Base-by-base conservation (phyloP, 2,329 filamentous ascomycete genomes). In the Fusarium armeniacum region DNA sequence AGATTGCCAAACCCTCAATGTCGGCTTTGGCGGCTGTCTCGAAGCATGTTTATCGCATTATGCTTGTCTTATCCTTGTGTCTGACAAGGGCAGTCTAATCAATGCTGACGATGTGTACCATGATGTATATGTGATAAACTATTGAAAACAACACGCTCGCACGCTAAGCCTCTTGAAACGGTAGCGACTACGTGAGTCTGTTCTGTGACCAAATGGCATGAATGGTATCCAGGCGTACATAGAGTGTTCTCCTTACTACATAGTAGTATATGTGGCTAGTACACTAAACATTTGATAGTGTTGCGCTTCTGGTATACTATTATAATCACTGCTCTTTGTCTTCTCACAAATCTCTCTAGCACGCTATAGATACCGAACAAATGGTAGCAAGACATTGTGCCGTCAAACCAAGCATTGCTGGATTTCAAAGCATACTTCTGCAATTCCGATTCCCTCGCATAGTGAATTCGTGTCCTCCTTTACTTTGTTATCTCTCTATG, bases 31-130 rank as follows among this genome's bases (percentile, higher is more conserved):
- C 61, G 64, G 58, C 38, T 63, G 40, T 38, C 35, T 57, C 63
- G 41, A 57, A 43, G 24, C 28, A 18, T 56, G 54, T 62, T 49
- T n/a, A 46, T 50, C 47, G n/a, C 53, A 40, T 45, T 44, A 35
- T 67, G 30, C 66, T 57, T 50, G 35, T 20, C 38, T 46, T 36
- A 56, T 43, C 63, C 47, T 57, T 68, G 36, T 45, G 44, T n/a
- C 22, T 36, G 24, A 32, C 63, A 51, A 64, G 54, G 58, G 51
- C 40, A 41, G 15, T 18, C 53, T 26, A 35, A 24, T 35, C 28
- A 54, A 47, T 65, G 33, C 49, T 22, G 53, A n/a, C 33, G n/a
- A 43, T 6, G 22, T 20, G n/a, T 20, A 40, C 36, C 36, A 43
- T 28, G 20, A 30, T 9, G 40, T 9, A 38, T 51, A 32, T 51